Conservation (phyloP, 1,284 basidiomycete species). For the Tylopilus sp. region DNA sequence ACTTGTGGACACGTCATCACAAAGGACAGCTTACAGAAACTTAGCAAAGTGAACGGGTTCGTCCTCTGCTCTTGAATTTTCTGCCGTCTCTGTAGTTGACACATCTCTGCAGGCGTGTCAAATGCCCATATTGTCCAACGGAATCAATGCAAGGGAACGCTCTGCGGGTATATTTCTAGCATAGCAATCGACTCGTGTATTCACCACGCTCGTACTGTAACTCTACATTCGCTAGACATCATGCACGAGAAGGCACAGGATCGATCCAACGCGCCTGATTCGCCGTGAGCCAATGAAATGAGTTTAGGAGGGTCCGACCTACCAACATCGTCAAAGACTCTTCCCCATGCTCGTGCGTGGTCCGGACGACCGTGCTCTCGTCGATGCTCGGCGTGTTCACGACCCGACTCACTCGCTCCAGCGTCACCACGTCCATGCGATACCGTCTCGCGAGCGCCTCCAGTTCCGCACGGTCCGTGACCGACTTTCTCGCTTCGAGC, state of each 20-base stretch:
- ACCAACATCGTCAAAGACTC: slow-evolving; percentile 61
- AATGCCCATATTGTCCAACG: slow-evolving; percentile 87
- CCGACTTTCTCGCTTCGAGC: slow-evolving; percentile 64
- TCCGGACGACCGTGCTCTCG: slow-evolving; percentile 45
- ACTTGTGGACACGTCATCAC: slow-evolving; percentile 92
- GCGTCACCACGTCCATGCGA: slow-evolving; percentile 51
- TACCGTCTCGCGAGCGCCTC: slow-evolving; percentile 52
- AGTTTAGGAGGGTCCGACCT: slow-evolving; percentile 18
- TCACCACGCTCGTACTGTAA: slow-evolving; percentile 12
- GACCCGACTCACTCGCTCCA: slow-evolving; percentile 56
- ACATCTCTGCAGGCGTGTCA: slow-evolving; percentile 58
- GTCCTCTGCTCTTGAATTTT: slow-evolving; percentile 32
- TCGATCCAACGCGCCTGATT: slow-evolving; percentile 33
- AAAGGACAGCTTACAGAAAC: slow-evolving; percentile 81
- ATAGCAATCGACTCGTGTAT: slow-evolving; percentile 2
- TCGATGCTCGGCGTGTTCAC: slow-evolving; percentile 72
- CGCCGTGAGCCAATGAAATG: not conserved
- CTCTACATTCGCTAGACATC: not conserved
- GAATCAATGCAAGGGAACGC: slow-evolving; percentile 62
- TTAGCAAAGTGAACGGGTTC: slow-evolving; percentile 84
- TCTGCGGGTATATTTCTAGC: slow-evolving; percentile 70
- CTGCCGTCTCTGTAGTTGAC: slow-evolving; percentile 2
- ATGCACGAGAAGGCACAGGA: slow-evolving; percentile 10
- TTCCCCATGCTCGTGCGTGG: slow-evolving; percentile 54
- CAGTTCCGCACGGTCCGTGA: slow-evolving; percentile 33